These are phyloP conservation scores for Xenosphaeropsis pyriputrescens DNA, from an alignment of 2,329 filamentous ascomycete genomes.

Conservation along the genomic window DNA sequence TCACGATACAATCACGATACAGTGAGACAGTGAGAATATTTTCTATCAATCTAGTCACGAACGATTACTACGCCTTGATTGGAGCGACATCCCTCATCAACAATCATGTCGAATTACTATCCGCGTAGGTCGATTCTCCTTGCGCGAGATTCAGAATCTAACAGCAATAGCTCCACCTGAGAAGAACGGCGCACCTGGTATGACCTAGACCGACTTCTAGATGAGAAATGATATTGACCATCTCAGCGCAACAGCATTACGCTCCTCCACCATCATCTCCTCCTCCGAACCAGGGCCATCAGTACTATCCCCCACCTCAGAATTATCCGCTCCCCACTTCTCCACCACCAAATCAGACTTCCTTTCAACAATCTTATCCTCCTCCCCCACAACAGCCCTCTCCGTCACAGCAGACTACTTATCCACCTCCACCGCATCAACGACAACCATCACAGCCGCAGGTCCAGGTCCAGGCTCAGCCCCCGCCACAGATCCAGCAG, in stretches of 20 bases:
- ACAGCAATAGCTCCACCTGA: not conserved
- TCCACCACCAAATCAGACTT: constrained; percentile 14
- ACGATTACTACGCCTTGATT: not conserved
- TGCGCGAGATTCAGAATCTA: not conserved
- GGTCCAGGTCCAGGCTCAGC: constrained; percentile 10
- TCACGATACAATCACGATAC: not conserved
- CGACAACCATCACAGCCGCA: constrained; percentile 5
- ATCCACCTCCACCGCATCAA: constrained; percentile 15
- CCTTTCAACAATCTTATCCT: constrained; percentile 15
- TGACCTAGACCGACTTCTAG: not conserved
- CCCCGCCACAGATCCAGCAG: constrained; percentile 1
- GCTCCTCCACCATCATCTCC: constrained; percentile 1
- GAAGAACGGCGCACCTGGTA: constrained; percentile 1
- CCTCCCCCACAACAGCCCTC: constrained; percentile 17
- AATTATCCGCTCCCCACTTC: constrained; percentile 14
- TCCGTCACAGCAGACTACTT: constrained; percentile 7
- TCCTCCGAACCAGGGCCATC: constrained; percentile 2
- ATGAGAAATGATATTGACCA: not conserved
- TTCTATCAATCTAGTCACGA: not conserved
- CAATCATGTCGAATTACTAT: constrained; percentile 16
- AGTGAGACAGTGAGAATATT: not conserved
- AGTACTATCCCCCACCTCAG: not conserved
- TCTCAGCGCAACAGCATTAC: constrained; percentile 1
- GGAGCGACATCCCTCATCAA: not conserved
- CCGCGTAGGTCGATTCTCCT: constrained; percentile 13